These are phyloP conservation scores for Heterobasidion occidentale DNA, from an alignment of 1,284 basidiomycete species.

Conservation along the genomic window DNA sequence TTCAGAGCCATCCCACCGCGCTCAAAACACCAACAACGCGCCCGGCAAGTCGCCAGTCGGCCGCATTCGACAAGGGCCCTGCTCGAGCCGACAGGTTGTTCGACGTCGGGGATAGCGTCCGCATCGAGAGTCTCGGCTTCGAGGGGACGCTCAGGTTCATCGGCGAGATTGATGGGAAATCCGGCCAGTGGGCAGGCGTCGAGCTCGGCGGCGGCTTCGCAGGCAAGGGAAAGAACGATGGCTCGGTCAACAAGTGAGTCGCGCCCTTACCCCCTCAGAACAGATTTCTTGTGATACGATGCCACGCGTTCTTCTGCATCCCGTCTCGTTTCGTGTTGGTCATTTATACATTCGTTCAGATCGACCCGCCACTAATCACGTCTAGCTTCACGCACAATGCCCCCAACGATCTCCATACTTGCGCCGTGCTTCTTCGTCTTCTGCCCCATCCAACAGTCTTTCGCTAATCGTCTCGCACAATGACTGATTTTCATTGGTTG, in stretches of 20 bases:
- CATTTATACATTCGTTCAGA: no score
- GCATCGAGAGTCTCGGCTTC: conserved; percentile 79
- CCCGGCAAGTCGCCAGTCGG: conserved; percentile 57
- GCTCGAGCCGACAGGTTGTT: conserved; percentile 41
- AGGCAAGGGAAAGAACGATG: conserved; percentile 97
- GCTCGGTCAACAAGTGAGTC: conserved; percentile 79
- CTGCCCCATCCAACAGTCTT: no score
- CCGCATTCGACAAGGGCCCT: conserved; percentile 33
- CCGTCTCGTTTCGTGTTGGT: no score
- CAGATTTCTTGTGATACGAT: not conserved
- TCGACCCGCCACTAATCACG: no score
- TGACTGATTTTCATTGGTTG: not conserved
- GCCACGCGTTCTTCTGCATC: no score
- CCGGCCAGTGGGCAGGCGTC: conserved; percentile 86
- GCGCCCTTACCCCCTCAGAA: conserved; percentile 2
- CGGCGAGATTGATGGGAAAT: conserved; percentile 80
- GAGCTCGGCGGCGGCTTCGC: conserved; percentile 79
- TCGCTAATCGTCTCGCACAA: not conserved
- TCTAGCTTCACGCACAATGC: no score
- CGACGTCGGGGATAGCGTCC: conserved; percentile 72
- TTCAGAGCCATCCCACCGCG: conserved; percentile 33
- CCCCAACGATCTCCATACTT: no score
- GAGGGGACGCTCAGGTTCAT: conserved; percentile 77
- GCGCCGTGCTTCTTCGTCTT: no score
- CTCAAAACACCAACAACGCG: conserved; percentile 46